Evolutionary conservation across 441 rosid species (phyloP).

Genomic region (Aquilaria agallochum): DNA sequence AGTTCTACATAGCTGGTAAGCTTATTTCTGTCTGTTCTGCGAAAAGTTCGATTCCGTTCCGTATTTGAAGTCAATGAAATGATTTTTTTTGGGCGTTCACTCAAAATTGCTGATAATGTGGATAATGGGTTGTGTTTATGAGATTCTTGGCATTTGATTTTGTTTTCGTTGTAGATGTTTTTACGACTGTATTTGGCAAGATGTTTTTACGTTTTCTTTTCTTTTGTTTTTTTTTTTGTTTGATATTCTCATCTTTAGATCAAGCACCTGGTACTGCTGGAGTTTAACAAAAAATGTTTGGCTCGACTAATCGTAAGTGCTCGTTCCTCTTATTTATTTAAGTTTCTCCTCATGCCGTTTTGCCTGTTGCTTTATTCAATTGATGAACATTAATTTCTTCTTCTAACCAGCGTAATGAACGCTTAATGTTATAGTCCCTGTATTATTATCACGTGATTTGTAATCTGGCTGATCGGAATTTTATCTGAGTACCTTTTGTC

Average conservation of each 20-base stretch:
- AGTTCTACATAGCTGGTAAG: too few relatives aligned
- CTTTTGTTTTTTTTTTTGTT: slow-evolving; percentile 1
- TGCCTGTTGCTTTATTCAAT: too few relatives aligned
- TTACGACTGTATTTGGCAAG: neutral
- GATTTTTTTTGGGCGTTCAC: neutral
- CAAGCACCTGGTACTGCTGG: slow-evolving; percentile 12
- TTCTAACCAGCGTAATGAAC: too few relatives aligned
- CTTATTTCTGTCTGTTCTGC: too few relatives aligned
- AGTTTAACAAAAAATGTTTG: slow-evolving; percentile 50
- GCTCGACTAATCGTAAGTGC: slow-evolving; percentile 51
- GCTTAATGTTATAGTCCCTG: too few relatives aligned
- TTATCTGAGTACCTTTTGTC: too few relatives aligned
- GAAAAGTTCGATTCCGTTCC: neutral
- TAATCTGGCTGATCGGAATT: too few relatives aligned
- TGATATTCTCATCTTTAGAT: slow-evolving; percentile 16
- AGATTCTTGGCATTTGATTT: neutral
- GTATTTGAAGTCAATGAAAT: too few relatives aligned
- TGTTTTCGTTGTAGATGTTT: neutral
- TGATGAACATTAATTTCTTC: neutral
- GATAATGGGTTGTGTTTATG: neutral
- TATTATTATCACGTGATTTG: too few relatives aligned
- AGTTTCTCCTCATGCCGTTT: neutral
- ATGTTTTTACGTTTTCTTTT: slow-evolving; percentile 1
- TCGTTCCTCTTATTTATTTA: neutral
- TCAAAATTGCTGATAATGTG: neutral